Evolutionary conservation across 176 grass and related monocot species (phyloP).

Genomic region (Oryza rufipogon): DNA sequence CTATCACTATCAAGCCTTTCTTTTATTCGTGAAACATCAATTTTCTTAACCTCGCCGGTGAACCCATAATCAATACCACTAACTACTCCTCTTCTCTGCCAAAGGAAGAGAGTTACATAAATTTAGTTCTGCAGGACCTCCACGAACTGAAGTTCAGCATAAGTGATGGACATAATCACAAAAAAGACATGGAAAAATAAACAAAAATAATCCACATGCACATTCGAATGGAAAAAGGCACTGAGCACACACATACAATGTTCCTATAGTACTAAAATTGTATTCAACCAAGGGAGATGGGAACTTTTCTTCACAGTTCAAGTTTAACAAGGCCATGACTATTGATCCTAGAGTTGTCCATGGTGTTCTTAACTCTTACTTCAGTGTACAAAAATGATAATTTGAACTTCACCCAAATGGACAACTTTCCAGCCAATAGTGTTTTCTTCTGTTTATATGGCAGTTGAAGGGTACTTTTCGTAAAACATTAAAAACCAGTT

Average conservation of each 20-base stretch:
- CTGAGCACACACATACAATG: background rate
- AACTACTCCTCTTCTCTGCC: conserved; percentile 68
- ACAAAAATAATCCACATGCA: conserved; percentile 5
- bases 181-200: background rate
- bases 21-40: conserved; percentile 86
- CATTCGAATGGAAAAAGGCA: background rate
- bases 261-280: background rate
- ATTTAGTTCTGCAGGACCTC: background rate
- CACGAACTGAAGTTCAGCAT: background rate
- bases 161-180: background rate
- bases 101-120: conserved; percentile 37
- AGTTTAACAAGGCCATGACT: background rate
- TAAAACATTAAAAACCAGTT: background rate
- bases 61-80: conserved; percentile 68
- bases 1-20: conserved; percentile 90
- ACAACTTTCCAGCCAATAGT: background rate
- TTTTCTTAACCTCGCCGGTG: conserved; percentile 94
- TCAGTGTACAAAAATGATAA: background rate
- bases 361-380: background rate
- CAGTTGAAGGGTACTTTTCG: background rate
- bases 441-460: background rate
- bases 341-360: background rate
- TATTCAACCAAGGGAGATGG: background rate
- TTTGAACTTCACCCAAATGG: background rate
- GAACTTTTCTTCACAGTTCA: background rate